phyloP scores from a whole-genome alignment of 75 land plant genomes.

The Pseudotsuga menziesii region DNA sequence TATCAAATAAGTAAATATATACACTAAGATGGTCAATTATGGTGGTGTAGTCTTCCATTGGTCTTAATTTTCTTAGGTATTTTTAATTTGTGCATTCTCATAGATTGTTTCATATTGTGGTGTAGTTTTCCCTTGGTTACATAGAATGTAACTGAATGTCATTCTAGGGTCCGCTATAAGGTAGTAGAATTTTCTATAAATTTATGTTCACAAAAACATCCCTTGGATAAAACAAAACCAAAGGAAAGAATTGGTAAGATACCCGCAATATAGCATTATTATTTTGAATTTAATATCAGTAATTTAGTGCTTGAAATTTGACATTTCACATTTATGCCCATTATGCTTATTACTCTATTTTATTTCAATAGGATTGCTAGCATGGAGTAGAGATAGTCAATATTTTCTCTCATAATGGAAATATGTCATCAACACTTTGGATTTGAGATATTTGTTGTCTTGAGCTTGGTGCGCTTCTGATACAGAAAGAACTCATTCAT shows the following conservation, averaged over 20 bases:
- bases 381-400: conserved; percentile 92
- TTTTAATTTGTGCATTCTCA: neutral
- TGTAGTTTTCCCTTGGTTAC: neutral
- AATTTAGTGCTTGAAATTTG: neutral
- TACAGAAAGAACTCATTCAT: conserved; percentile 90
- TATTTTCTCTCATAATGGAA: conserved; percentile 91
- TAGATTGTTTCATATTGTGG: neutral
- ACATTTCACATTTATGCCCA: neutral
- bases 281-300: neutral
- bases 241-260: conserved; percentile 92
- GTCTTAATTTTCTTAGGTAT: too few relatives aligned
- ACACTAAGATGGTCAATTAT: neutral
- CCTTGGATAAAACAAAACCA: conserved; percentile 90
- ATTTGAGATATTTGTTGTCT: conserved; percentile 81
- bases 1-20: too few relatives aligned
- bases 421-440: conserved; percentile 91
- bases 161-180: conserved; percentile 70
- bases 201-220: conserved; percentile 79
- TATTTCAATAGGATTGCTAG: conserved; percentile 60
- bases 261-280: neutral
- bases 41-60: neutral
- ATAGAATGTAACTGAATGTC: conserved; percentile 47
- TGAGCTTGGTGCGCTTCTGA: conserved; percentile 81
- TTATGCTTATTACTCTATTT: neutral
- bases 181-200: conserved; percentile 78